Conservation (phyloP, 2,329 filamentous ascomycete genomes). For the Claviceps monticola region DNA sequence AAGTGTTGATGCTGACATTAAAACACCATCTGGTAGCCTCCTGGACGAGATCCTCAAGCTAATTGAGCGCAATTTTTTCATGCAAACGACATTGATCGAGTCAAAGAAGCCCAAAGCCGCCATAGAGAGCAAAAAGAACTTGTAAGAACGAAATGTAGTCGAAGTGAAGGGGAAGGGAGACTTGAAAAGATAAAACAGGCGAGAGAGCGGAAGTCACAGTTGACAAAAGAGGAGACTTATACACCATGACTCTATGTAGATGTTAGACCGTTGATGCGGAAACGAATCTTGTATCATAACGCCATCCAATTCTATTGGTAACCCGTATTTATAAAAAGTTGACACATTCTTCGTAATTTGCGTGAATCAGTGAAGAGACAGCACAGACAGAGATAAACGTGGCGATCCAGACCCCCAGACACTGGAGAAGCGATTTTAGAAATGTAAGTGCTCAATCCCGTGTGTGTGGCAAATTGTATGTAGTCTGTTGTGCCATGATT, state of each 20-base stretch:
- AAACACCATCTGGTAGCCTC: constrained; percentile 32
- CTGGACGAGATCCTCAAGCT: constrained; percentile 79
- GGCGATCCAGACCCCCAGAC: too few species aligned
- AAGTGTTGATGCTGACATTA: constrained; percentile 11
- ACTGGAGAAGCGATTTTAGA: too few species aligned
- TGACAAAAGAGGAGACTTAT: neutral
- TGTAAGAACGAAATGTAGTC: constrained; percentile 21
- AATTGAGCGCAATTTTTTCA: constrained; percentile 54
- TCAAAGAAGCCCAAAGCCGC: constrained; percentile 22
- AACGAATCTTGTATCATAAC: constrained; percentile 15
- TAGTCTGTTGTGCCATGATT: too few species aligned
- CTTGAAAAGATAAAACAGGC: neutral
- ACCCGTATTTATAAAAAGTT: too few species aligned
- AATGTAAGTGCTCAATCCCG: too few species aligned
- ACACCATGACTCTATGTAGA: constrained; percentile 12
- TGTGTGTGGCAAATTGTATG: neutral
- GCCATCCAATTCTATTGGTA: constrained; percentile 1
- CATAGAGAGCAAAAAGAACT: constrained; percentile 38
- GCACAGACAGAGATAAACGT: too few species aligned
- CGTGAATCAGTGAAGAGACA: too few species aligned
- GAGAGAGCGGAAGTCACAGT: neutral
- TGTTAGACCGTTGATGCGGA: constrained; percentile 10
- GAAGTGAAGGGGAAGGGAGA: neutral
- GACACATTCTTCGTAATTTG: too few species aligned
- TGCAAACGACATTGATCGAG: constrained; percentile 31